Base-by-base conservation (phyloP, 2,329 filamentous ascomycete genomes). In the Trichoderma guizhouense region DNA sequence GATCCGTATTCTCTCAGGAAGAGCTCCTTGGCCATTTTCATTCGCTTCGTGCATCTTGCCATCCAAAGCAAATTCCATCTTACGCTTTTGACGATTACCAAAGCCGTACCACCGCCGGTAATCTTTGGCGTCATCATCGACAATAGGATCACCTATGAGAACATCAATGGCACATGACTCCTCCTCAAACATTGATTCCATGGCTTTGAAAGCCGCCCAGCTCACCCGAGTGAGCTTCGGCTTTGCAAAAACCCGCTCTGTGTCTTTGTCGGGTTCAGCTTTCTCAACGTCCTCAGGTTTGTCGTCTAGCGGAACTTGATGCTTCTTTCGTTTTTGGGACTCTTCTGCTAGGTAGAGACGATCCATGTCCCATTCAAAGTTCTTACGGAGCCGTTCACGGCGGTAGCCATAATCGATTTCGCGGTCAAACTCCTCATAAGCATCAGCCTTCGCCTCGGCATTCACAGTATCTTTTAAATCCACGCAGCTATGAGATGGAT, bases 331-430 rank as follows among this genome's bases (percentile, higher is more conserved):
- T 4, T 58, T 28, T 4, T 61, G 43, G 3, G 18, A 18, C 9
- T 67, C 69, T 60, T 71, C 69, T 8, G 36, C 53, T 11, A 71
- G 65, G n/a, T 65, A 71, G 2, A 74, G 69, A 3, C 73, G 73
- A n/a, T 74, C 72, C 65, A 74, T 30, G 3, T 74, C 73, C 73
- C 73, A 73, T 36, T 73, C 71, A 30, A 74, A 74, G 15, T 65
- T 60, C 53, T 71, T 69, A 11, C 72, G 71, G 1, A 74, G 26
- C 26, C 73, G 62, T 3, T 71, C 60, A 7, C 73, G 72, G 28
- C 61, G 72, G 15, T 34, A 1, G 1, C 69, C 73, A 43, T 51
- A 74, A 28, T 74, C 72, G 30, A 71, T 71, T 0, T 53, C 30
- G 24, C 28, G 24, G 24, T 71, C 69, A 51, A 36, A 71, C 2